Evolutionary conservation across 768 basidiomycete species (phyloP).

Genomic region (Rhodotorula paludigena): DNA sequence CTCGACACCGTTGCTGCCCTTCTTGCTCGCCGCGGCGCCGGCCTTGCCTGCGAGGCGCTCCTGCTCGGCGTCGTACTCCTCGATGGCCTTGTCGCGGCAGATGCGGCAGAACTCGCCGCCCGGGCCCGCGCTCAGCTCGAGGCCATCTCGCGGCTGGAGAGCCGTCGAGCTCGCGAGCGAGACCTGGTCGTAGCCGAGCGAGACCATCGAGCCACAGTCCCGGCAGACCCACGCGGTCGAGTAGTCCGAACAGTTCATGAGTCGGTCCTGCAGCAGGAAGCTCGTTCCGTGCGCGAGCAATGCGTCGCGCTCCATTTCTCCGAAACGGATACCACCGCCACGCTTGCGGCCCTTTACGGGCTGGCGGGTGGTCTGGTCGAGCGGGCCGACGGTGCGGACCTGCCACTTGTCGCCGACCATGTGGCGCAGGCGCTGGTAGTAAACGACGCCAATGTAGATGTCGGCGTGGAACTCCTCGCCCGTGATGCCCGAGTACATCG

Average conservation of each 20-base stretch:
- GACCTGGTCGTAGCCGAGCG: constrained; percentile 89
- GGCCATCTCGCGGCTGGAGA: constrained; percentile 24
- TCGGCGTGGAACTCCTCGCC: constrained; percentile 98
- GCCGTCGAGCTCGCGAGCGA: constrained; percentile 54
- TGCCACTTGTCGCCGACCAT: constrained; percentile 99
- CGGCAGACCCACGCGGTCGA: constrained; percentile 99
- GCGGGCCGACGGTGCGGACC: constrained; percentile 94
- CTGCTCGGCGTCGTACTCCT: constrained; percentile 60
- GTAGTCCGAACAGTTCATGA: constrained; percentile 99
- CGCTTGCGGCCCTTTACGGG: constrained; percentile 99
- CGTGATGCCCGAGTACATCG: constrained; percentile 99
- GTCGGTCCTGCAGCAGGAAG: constrained; percentile 92
- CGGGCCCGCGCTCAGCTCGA: constrained; percentile 57
- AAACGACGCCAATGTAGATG: constrained; percentile 96
- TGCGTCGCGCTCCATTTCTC: constrained; percentile 99
- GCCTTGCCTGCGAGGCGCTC: constrained; percentile 42
- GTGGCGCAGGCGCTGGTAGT: constrained; percentile 96
- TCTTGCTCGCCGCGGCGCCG: constrained; percentile 49
- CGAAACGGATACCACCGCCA: constrained; percentile 96
- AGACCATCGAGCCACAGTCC: constrained; percentile 89
- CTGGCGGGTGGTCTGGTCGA: constrained; percentile 90
- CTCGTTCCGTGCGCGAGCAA: constrained; percentile 97
- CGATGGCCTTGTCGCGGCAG: constrained; percentile 70
- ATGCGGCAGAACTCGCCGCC: constrained; percentile 91
- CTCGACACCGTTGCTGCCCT: constrained; percentile 58